These are phyloP conservation scores for Cutaneotrichosporon sp. DNA, from an alignment of 1,284 basidiomycete species.

Conservation along the genomic window DNA sequence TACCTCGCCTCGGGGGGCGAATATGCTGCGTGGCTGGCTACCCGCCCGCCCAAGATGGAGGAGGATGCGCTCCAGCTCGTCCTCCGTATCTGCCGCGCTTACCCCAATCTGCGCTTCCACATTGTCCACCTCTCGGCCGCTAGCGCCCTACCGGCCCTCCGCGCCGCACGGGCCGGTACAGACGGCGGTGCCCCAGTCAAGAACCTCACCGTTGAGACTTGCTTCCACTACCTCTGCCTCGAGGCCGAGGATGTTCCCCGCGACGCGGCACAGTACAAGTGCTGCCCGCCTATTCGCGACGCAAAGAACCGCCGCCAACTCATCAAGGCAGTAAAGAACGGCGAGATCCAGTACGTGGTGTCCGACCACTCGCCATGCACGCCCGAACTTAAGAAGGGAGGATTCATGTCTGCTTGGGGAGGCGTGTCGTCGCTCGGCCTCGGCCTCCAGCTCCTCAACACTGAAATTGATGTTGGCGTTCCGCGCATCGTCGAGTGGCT, in stretches of 20 bases:
- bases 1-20: slow-evolving; percentile 29
- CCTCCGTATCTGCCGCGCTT: slow-evolving; percentile 61
- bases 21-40: slow-evolving; percentile 78
- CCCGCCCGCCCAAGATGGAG: slow-evolving; percentile 76
- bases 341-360: slow-evolving; percentile 82
- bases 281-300: slow-evolving; percentile 87
- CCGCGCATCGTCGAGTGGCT: slow-evolving; percentile 71
- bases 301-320: slow-evolving; percentile 67
- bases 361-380: slow-evolving; percentile 92
- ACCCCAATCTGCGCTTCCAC: slow-evolving; percentile 74
- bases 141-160: slow-evolving; percentile 68
- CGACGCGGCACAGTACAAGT: slow-evolving; percentile 63
- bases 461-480: slow-evolving; percentile 63
- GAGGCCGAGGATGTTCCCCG: slow-evolving; percentile 57
- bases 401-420: slow-evolving; percentile 87
- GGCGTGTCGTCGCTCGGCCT: slow-evolving; percentile 85
- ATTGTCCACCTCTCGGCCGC: slow-evolving; percentile 90
- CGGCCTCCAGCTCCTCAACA: slow-evolving; percentile 81
- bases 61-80: slow-evolving; percentile 73
- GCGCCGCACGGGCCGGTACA: slow-evolving; percentile 64
- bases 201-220: slow-evolving; percentile 84
- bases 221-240: slow-evolving; percentile 82
- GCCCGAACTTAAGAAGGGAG: slow-evolving; percentile 73
- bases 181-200: slow-evolving; percentile 34
- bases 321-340: slow-evolving; percentile 75